These are phyloP conservation scores for Naganishia liquefaciens DNA, from an alignment of 1,284 basidiomycete species.

Conservation along the genomic window DNA sequence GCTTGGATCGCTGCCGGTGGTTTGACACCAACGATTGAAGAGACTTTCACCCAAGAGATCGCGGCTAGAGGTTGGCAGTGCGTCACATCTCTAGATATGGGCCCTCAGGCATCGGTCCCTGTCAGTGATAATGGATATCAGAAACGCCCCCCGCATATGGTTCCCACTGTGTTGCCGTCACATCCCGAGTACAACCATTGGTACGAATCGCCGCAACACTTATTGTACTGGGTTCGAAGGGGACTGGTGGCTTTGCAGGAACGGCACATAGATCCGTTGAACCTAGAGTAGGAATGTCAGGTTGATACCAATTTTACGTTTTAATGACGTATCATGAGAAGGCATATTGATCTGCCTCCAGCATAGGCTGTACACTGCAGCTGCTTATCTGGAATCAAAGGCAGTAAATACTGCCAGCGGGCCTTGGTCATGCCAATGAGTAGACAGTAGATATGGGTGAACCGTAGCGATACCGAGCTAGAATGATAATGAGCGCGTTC, in stretches of 20 bases:
- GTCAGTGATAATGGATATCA: not conserved
- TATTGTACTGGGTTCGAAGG: slow-evolving; percentile 33
- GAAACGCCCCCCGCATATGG: not conserved
- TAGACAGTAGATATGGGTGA: too few relatives aligned
- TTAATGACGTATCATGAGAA: too few relatives aligned
- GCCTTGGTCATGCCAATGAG: too few relatives aligned
- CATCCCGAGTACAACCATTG: slow-evolving; percentile 32
- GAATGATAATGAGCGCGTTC: not conserved
- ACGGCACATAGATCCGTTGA: slow-evolving; percentile 51
- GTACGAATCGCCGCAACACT: slow-evolving; percentile 31
- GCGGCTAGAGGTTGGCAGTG: slow-evolving; percentile 24
- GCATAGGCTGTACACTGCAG: too few relatives aligned
- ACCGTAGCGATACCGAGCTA: too few relatives aligned
- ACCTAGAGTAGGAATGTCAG: too few relatives aligned
- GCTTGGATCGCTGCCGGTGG: slow-evolving; percentile 49
- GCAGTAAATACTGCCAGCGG: too few relatives aligned
- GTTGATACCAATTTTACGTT: too few relatives aligned
- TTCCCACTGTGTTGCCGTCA: slow-evolving; percentile 21
- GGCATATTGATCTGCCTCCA: too few relatives aligned
- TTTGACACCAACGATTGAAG: slow-evolving; percentile 33
- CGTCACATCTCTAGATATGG: slow-evolving; percentile 8
- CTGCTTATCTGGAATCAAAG: too few relatives aligned
- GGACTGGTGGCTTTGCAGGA: slow-evolving; percentile 31
- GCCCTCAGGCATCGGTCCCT: not conserved
- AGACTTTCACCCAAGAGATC: slow-evolving; percentile 21